Base-by-base conservation (phyloP, 73 alveolate genomes). In the Paraurostyla sp. region DNA sequence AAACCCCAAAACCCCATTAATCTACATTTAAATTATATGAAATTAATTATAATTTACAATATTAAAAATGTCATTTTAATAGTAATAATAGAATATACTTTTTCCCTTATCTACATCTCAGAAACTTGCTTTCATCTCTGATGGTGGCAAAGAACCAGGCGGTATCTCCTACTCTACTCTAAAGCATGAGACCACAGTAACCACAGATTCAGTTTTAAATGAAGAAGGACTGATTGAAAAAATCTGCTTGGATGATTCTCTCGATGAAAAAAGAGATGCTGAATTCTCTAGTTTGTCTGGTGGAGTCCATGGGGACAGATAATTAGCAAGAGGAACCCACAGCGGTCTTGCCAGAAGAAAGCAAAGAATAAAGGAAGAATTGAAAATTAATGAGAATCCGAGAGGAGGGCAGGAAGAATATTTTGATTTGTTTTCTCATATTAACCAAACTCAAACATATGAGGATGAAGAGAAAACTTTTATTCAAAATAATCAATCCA, bases 121-220 rank as follows among this genome's bases (percentile, higher is more conserved):
- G n/a, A n/a, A n/a, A n/a, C n/a, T n/a, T n/a, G n/a, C n/a, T n/a
- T n/a, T n/a, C n/a, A n/a, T n/a, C n/a, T n/a, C n/a, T n/a, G n/a
- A n/a, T n/a, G 69, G 9, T 3, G 82, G 82, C 25, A 65, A 38
- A 4, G 76, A 59, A 59, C 22, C 32, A 2, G 76, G 76, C 4
- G 76, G 76, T 16, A 59, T 59, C 6, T 18, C 50, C 41, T 65
- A 65, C 25, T 65, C 82, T 4, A 65, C 82, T 40, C 82, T 65
- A 2, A 65, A 38, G 58, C 87, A 50, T 30, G 87, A 73, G n/a
- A 73, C 71, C 42, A 73, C 87, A 11, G 87, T 73, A 4, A 73
- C 87, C 25, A 73, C 87, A 23, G 87, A 73, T 29, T 73, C 87
- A 4, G 87, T 35, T 6, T 20, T 27, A 3, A 50, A 48, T 50